These are phyloP conservation scores for Arthrobotrys entomopaga DNA, from an alignment of 2,329 filamentous ascomycete genomes.

Conservation along the genomic window DNA sequence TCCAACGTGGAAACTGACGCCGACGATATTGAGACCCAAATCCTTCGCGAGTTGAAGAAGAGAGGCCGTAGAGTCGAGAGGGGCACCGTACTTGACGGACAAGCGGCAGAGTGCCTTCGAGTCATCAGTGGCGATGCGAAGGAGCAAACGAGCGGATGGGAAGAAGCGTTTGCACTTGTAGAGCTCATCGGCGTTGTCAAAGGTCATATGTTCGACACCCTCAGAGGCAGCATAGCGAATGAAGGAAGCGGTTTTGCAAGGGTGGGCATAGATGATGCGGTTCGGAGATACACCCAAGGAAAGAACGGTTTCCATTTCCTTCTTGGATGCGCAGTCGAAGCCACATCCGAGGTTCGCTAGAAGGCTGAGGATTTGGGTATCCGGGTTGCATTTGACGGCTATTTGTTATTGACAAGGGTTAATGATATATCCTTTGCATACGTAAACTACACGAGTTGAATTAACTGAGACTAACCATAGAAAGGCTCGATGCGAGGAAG, in stretches of 20 bases:
- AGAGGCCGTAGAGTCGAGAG: slow-evolving; percentile 80
- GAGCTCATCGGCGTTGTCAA: slow-evolving; percentile 97
- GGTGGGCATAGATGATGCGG: slow-evolving; percentile 98
- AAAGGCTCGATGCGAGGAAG: slow-evolving; percentile 92
- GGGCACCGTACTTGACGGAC: slow-evolving; percentile 96
- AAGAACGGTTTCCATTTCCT: slow-evolving; percentile 92
- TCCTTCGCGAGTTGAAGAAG: slow-evolving; percentile 83
- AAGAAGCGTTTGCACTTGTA: slow-evolving; percentile 96
- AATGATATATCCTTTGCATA: background rate
- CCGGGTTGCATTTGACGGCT: slow-evolving; percentile 99
- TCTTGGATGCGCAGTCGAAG: slow-evolving; percentile 98
- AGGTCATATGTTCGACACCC: slow-evolving; percentile 97
- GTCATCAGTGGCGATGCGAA: slow-evolving; percentile 96
- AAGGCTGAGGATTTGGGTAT: slow-evolving; percentile 86
- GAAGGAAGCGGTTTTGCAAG: slow-evolving; percentile 99
- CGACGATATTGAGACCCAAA: slow-evolving; percentile 87
- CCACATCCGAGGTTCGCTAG: slow-evolving; percentile 88
- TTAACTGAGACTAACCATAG: slow-evolving; percentile 73
- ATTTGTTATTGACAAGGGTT: background rate
- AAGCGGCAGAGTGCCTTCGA: slow-evolving; percentile 92
- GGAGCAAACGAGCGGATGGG: slow-evolving; percentile 86
- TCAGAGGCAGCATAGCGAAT: slow-evolving; percentile 85
- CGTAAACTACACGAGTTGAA: background rate
- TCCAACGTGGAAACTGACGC: slow-evolving; percentile 97
- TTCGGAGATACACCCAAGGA: slow-evolving; percentile 82